phyloP scores from a whole-genome alignment of 108 stramenopile genomes.

The Aureococcus anophagefferens region DNA sequence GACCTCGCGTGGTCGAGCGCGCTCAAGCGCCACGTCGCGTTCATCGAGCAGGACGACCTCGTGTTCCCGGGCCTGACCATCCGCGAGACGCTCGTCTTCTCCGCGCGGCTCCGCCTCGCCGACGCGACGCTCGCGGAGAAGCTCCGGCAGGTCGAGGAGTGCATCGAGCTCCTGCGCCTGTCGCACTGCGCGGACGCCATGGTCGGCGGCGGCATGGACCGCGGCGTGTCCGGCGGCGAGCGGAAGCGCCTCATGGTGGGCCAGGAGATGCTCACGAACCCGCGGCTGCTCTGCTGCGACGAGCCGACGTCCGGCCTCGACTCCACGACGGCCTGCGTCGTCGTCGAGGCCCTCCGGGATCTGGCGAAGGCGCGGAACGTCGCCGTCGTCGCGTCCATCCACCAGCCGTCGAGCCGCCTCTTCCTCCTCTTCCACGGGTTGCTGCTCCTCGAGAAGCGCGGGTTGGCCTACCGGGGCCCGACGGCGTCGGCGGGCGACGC shows the following conservation, averaged over 20 bases:
- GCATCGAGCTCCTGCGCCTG: slow-evolving; percentile 16
- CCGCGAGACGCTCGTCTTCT: neutral
- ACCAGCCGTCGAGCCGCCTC: slow-evolving; percentile 12
- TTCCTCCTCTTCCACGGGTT: slow-evolving; percentile 15
- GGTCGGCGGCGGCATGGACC: neutral
- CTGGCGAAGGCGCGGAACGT: neutral
- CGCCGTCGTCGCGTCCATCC: slow-evolving; percentile 12
- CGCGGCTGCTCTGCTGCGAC: slow-evolving; percentile 21
- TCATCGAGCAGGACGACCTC: slow-evolving; percentile 9
- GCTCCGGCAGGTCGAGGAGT: neutral
- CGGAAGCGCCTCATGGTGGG: slow-evolving; percentile 20
- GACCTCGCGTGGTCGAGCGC: neutral
- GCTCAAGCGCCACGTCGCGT: neutral
- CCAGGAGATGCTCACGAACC: slow-evolving; percentile 16
- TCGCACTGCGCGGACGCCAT: slow-evolving; percentile 12
- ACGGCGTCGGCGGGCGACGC: neutral
- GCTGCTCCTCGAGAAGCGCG: slow-evolving; percentile 1
- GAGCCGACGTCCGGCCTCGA: slow-evolving; percentile 39
- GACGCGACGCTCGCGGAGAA: neutral
- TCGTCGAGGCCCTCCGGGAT: slow-evolving; percentile 1
- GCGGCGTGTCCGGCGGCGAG: slow-evolving; percentile 30
- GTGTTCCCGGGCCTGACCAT: slow-evolving; percentile 1
- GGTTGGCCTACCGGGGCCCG: slow-evolving; percentile 7
- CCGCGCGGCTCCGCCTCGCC: neutral
- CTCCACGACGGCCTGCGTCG: slow-evolving; percentile 5